Base-by-base conservation (phyloP, 2,329 filamentous ascomycete genomes). In the Ophiostoma sp. region DNA sequence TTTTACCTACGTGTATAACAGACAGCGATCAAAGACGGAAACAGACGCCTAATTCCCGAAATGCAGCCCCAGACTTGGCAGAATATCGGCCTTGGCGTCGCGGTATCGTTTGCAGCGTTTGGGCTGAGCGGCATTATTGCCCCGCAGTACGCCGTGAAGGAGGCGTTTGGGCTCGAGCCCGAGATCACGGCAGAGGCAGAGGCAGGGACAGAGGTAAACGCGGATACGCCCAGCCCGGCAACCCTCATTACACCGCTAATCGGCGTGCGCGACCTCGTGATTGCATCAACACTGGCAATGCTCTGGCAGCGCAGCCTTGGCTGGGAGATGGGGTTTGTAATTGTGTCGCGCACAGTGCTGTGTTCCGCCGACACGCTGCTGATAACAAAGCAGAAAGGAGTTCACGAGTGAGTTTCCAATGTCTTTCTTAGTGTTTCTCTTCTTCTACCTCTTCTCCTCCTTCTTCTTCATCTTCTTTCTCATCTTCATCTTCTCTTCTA, bases 251-350 rank as follows among this genome's bases (percentile, higher is more conserved):
- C 67, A 11, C 71, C 69, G 42, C 68, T 74, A 40, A 69, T 72
- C 44, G 71, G 71, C 6, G 70, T 68, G n/a, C 69, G 72, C 55
- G 71, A 71, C 60, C 49, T 73, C 9, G 69, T 67, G 52, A 70
- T 74, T 68, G 71, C 70, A 6, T 66, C 69, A 36, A 66, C 70
- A 40, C 68, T 73, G 4, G 70, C 69, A 27, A 67, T 66, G 27
- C 67, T 74, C 45, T 65, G 68, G 55, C 62, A 67, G 11, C 64
- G 67, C 63, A 27, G 65, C 9, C 67, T 69, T 55, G 65, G 58
- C 9, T 55, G 66, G 58, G 72, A 73, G 68, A 72, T 71, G 68
- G 71, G 71, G 6, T 70, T 69, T n/a, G 64, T 73, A 38, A 71
- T 72, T n/a, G 66, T 72, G 40, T 69, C 70, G 2, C 70, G 72